phyloP scores from a whole-genome alignment of 2,329 filamentous ascomycete species.

The Neopestalotiopsis sp. region DNA sequence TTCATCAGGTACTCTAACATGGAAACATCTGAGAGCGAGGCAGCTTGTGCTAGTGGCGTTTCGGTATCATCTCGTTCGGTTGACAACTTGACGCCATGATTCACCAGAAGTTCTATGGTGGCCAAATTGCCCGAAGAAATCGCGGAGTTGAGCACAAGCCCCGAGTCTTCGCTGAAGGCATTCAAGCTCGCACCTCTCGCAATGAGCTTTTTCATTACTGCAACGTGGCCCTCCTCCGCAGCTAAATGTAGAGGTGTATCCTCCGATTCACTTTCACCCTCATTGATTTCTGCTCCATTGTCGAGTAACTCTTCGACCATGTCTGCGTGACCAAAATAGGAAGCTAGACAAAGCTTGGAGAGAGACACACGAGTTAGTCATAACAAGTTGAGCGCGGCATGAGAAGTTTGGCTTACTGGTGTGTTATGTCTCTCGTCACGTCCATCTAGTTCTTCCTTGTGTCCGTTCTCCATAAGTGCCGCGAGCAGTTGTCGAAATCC shows the following conservation, averaged over 20 bases:
- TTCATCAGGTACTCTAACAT: slow-evolving; percentile 48
- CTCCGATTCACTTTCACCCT: slow-evolving; percentile 36
- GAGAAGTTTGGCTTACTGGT: slow-evolving; percentile 34
- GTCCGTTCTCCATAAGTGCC: slow-evolving; percentile 42
- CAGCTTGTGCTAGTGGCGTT: slow-evolving; percentile 43
- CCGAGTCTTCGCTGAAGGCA: slow-evolving; percentile 31
- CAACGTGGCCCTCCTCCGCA: slow-evolving; percentile 41
- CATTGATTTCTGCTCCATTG: slow-evolving; percentile 37
- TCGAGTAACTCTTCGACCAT: slow-evolving; percentile 43
- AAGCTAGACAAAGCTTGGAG: slow-evolving; percentile 37
- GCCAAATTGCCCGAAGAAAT: slow-evolving; percentile 46
- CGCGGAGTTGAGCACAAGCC: slow-evolving; percentile 45
- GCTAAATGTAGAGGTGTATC: slow-evolving; percentile 46
- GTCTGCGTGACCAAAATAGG: slow-evolving; percentile 36
- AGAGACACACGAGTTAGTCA: background rate
- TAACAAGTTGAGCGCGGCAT: background rate
- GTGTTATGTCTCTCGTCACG: slow-evolving; percentile 37
- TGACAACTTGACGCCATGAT: slow-evolving; percentile 41
- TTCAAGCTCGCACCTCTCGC: slow-evolving; percentile 43
- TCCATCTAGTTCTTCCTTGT: slow-evolving; percentile 38
- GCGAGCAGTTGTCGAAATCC: slow-evolving; percentile 44
- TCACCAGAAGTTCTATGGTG: slow-evolving; percentile 45
- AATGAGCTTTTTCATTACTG: slow-evolving; percentile 45
- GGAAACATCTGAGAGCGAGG: slow-evolving; percentile 40
- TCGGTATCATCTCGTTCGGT: slow-evolving; percentile 33